Base-by-base conservation (phyloP, 1,139 yeast species). In the Yamadazyma dushanensis region DNA sequence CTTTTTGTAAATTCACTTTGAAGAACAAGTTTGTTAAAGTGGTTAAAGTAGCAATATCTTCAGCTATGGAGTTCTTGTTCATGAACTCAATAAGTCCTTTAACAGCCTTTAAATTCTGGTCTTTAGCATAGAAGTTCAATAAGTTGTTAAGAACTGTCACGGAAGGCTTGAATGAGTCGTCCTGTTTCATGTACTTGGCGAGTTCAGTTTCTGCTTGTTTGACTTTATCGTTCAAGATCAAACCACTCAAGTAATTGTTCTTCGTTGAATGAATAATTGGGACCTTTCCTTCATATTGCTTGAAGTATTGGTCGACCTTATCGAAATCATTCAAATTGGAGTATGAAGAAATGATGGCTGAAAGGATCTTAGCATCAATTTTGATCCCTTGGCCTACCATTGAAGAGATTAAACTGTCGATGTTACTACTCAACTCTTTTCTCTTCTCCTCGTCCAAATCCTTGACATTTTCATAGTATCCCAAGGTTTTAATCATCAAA, bases 21-120 rank as follows among this genome's bases (percentile, higher is more conserved):
- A 82, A 70, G 46, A 74, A 67, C 36, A 72, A 59, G 51, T 82
- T 81, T 37, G 83, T 69, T 22, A 83, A 60, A 26, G 74, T 73
- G n/a, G 90, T 75, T 55, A 78, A 78, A 1, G 92, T 82, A 11
- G 78, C 80, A 34, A 78, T 69, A 52, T 81, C 87, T 19, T 83
- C 85, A 23, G 66, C 54, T 24, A 82, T 60, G n/a, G 66, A 59
- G 24, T 64, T 38, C 21, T 49, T 46, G 37, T 55, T 53, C 74
- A 70, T 70, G 50, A 57, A 70, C 27, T 57, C 46, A 32, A 67
- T 45, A 30, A 70, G 59, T 4, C 69, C 70, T 34, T 63, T 67
- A 11, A 68, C 68, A 3, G 74, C 70, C 19, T 56, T 48, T 40
- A 55, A 59, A 46, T 69, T 66, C 34, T 57, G 52, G 10, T 28